A percentile compares a stretch with the other conserved stretches of the same genome.
Evolutionary conservation across 805 yeast genomes (phyloP).

Genomic region (Sugiyamaella lignohabitans): DNA sequence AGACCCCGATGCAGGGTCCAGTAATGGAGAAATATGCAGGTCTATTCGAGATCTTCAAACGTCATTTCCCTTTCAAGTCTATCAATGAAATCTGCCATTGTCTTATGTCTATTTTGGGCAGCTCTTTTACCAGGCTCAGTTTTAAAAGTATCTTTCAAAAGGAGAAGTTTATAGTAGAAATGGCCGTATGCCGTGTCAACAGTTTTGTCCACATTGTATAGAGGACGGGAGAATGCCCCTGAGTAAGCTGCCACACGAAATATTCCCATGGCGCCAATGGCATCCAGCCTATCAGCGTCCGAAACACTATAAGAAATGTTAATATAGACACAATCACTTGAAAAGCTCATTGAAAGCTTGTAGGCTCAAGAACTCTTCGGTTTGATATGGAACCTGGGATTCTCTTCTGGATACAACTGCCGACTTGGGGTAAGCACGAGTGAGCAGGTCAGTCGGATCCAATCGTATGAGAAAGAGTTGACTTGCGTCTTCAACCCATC

Average conservation of each 20-base stretch:
- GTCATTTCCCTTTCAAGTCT: too few species aligned
- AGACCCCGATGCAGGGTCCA: too few species aligned
- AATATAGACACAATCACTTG: not conserved
- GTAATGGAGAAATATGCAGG: too few species aligned
- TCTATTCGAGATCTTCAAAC: too few species aligned
- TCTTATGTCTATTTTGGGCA: slow-evolving; percentile 22
- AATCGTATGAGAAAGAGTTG: too few species aligned
- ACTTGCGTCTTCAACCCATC: too few species aligned
- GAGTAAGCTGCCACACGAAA: slow-evolving; percentile 33
- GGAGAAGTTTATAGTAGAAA: slow-evolving; percentile 30
- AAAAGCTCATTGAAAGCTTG: not conserved
- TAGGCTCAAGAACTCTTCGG: too few species aligned
- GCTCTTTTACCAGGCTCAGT: slow-evolving; percentile 21
- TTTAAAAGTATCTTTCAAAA: slow-evolving; percentile 25
- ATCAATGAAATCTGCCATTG: slow-evolving; percentile 21
- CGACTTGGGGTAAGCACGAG: too few species aligned
- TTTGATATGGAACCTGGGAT: too few species aligned
- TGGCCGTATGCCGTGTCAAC: slow-evolving; percentile 26
- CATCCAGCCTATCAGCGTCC: slow-evolving; percentile 38
- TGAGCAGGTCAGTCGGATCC: too few species aligned
- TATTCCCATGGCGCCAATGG: slow-evolving; percentile 34
- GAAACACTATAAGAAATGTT: slow-evolving; percentile 21
- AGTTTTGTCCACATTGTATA: slow-evolving; percentile 19
- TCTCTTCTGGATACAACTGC: too few species aligned
- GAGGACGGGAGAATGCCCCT: slow-evolving; percentile 24